Evolutionary conservation across 805 yeast species (phyloP), one percentile per base, ranked within the genome.

Genomic region (Lipomyces yamadae): DNA sequence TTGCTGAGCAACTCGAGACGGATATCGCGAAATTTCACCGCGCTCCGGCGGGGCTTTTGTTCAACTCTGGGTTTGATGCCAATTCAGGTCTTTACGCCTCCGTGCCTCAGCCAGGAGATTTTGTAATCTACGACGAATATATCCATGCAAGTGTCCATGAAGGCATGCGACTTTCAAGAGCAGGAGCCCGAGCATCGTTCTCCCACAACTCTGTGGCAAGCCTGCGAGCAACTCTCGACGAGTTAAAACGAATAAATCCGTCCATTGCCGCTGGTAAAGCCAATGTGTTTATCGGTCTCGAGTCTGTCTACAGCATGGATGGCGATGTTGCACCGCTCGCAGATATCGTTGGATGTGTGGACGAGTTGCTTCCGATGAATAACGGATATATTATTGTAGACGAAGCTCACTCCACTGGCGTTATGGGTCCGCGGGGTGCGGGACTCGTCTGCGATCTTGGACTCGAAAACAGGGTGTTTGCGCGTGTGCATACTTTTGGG

Each of bases 321-420:
- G 75, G 75, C 24, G 75, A 72, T 54, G 52, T 66, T 4, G 67
- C 71, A 4, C 75, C 75, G 3, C 37, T 72, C 30, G 30, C 32
- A 33, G 67, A 56, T 18, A 42, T 68, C n/a, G 62, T 65, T 18
- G 18, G 37, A 5, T 18, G 48, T 7, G 24, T 61, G 30, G 61
- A 63, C 11, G 24, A 56, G 34, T 39, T 35, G 13, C 53, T 68
- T 48, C 69, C 66, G 2, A 8, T 13, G 29, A 56, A 30, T 77
- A 89, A 88, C 69, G 88, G 91, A 74, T 89, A 88, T 72, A 78
- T 91, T 32, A 90, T 88, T 72, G 88, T 91, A 61, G 97, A 91
- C 76, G 97, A 91, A 76, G 97, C 97, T 8, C 97, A 91, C 77
- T 91, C 97, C 4, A 89, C 92, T 71, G 97, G 97, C 74, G 96